Base-by-base conservation (phyloP, 139 green algal genomes). In the Ulvella scutata region DNA sequence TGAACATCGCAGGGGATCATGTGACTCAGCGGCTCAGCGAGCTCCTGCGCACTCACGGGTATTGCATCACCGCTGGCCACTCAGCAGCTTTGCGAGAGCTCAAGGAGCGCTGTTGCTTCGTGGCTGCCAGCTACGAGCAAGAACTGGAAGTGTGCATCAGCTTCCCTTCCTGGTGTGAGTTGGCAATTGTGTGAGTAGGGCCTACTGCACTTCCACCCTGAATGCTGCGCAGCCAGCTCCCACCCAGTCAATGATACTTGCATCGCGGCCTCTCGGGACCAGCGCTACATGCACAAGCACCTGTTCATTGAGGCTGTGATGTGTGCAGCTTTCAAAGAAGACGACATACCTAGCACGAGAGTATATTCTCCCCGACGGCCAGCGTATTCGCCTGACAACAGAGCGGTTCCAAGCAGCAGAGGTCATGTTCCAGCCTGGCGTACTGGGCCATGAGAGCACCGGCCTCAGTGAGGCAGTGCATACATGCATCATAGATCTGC, bases 21-120 rank as follows among this genome's bases (percentile, higher is more conserved):
- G 76, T 93, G 33, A 91, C 90, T 0, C 76, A 79, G 0, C 75
- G 90, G 78, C 83, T 96, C 37, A 61, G 92, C 72, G 88, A 96
- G 38, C 85, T 96, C 39, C 81, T 96, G 28, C 75, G 79, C 39
- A 80, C 80, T 3, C 73, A 87, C 1, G 90, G 91, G 34, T 94
- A 91, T 61, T 21, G 62, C 3, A 82, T 96, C 74, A 92, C 79
- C 13, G 82, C 81, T 0, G 77, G 86, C 0, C 90, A 96, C 74
- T 85, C 91, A 51, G 85, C 93, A 35, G 86, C 80, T 0, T 82
- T 92, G 31, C 81, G 85, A 0, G 72, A 79, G 35, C 81, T 92
- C 61, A 96, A 96, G 75, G 90, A 95, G 83, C 31, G 81, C 26
- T 72, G 89, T 23, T 93, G 89, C 80, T 96, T 92, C 74, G 84